Evolutionary conservation across 2,329 filamentous ascomycete species (phyloP).

Genomic region (Fusarium avenaceum): DNA sequence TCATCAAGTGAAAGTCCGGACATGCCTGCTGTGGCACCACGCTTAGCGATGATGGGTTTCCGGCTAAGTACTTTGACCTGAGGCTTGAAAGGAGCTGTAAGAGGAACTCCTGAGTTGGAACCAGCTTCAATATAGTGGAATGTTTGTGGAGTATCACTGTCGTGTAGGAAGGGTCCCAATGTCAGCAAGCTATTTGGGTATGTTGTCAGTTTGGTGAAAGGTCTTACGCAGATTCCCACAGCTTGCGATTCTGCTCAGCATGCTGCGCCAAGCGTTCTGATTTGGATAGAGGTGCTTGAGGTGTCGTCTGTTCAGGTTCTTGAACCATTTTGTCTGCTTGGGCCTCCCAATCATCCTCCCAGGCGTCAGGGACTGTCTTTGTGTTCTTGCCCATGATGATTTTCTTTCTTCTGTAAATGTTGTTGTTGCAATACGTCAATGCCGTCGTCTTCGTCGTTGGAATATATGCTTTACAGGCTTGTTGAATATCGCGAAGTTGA

Average conservation of each 20-base stretch:
- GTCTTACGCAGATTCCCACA: conserved; percentile 89
- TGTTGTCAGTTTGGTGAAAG: neutral
- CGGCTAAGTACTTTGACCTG: conserved; percentile 87
- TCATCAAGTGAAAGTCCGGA: conserved; percentile 61
- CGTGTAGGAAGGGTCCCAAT: neutral
- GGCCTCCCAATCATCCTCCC: conserved; percentile 91
- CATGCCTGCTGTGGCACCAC: conserved; percentile 66
- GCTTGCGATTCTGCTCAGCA: conserved; percentile 82
- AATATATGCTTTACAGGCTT: conserved; percentile 29
- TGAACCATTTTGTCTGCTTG: conserved; percentile 73
- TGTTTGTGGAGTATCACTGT: conserved; percentile 79
- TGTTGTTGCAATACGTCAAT: conserved; percentile 18
- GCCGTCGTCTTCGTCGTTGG: conserved; percentile 38
- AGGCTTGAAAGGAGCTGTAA: conserved; percentile 78
- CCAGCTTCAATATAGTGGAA: conserved; percentile 80
- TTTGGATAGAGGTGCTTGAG: conserved; percentile 69
- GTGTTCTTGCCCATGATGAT: conserved; percentile 61
- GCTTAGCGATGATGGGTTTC: conserved; percentile 76
- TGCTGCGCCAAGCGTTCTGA: conserved; percentile 85
- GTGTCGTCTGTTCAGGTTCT: conserved; percentile 52
- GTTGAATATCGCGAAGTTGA: conserved; percentile 33
- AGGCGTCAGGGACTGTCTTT: conserved; percentile 76
- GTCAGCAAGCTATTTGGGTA: conserved; percentile 21
- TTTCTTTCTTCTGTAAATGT: neutral
- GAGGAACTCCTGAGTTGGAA: conserved; percentile 66